Conservation (phyloP, 2,329 filamentous ascomycete species). For the Xylariaceae sp. region DNA sequence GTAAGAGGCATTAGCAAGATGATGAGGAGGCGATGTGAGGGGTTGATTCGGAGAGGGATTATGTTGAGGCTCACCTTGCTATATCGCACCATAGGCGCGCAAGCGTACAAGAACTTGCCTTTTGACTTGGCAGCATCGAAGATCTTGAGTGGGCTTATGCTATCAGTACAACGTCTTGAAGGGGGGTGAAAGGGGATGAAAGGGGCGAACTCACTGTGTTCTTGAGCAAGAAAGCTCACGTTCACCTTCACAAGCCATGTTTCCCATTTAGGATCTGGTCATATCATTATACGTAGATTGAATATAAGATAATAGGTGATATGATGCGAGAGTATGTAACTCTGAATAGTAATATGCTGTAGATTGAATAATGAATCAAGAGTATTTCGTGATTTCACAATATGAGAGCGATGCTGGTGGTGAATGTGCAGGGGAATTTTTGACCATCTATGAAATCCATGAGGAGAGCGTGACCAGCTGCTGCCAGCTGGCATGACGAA, state of each 20-base stretch:
- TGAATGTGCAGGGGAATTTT: too few species aligned
- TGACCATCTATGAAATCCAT: too few species aligned
- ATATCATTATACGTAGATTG: slow-evolving; percentile 2
- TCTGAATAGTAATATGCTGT: too few species aligned
- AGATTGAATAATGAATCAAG: too few species aligned
- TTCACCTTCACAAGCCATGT: slow-evolving; percentile 21
- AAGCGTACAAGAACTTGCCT: slow-evolving; percentile 39
- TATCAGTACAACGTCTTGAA: slow-evolving; percentile 1
- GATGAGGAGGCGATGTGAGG: not conserved
- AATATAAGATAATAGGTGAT: too few species aligned
- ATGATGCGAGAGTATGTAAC: not conserved
- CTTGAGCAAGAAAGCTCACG: slow-evolving; percentile 20
- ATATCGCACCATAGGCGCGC: slow-evolving; percentile 41
- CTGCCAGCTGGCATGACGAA: too few species aligned
- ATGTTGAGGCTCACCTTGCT: slow-evolving; percentile 23
- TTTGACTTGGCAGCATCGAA: slow-evolving; percentile 39
- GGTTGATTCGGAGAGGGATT: not conserved
- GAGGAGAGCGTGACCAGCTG: too few species aligned
- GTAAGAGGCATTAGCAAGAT: not conserved
- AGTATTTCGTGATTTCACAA: too few species aligned
- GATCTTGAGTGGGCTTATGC: slow-evolving; percentile 37
- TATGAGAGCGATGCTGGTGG: too few species aligned
- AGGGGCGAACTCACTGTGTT: slow-evolving; percentile 23
- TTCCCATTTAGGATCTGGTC: slow-evolving; percentile 8
- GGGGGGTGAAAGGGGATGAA: not conserved